Base-by-base conservation (phyloP, 2,329 filamentous ascomycete genomes). In the Fusarium sp. region DNA sequence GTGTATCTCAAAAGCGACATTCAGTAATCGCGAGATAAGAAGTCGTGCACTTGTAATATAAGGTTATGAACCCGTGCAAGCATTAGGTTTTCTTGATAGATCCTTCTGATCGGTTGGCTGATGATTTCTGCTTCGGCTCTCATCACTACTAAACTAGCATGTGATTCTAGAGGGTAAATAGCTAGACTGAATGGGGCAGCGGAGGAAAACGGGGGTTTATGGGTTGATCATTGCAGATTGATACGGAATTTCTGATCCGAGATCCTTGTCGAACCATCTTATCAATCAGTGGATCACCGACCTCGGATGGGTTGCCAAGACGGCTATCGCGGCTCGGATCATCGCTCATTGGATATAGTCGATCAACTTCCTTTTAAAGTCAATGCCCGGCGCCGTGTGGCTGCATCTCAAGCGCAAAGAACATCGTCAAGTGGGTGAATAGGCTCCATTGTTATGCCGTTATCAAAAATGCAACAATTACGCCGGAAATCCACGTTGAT, bases 201-300 rank as follows among this genome's bases (percentile, higher is more conserved):
- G 28, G 28, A 31, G 28, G 28, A 31, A 31, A 13, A 31, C 28
- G 28, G 28, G 28, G 28, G 28, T 31, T n/a, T 31, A 31, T 60
- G 43, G 53, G 34, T 43, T 31, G 28, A 43, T 43, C 17, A n/a
- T 14, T 58, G 22, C 53, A 58, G 57, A 38, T 58, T 47, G 53
- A 60, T 60, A 36, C 8, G n/a, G 31, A 15, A n/a, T 26, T 17
- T 31, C 33, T 21, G 26, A n/a, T 15, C 17, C 24, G 9, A 52
- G 14, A 62, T 43, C 33, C 36, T 36, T 54, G 42, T 17, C 42
- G 9, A 5, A 19, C 46, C 44, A 65, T 60, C 63, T 66, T 66
- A 66, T 66, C 63, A 66, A 66, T 66, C 63, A 66, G 55, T 43
- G 33, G 38, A 53, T 34, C 43, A 42, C 63, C 62, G 56, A 66